Evolutionary conservation across 768 basidiomycete species (phyloP), one percentile per base, ranked within the genome.

Genomic region (Termitomyces sp.): DNA sequence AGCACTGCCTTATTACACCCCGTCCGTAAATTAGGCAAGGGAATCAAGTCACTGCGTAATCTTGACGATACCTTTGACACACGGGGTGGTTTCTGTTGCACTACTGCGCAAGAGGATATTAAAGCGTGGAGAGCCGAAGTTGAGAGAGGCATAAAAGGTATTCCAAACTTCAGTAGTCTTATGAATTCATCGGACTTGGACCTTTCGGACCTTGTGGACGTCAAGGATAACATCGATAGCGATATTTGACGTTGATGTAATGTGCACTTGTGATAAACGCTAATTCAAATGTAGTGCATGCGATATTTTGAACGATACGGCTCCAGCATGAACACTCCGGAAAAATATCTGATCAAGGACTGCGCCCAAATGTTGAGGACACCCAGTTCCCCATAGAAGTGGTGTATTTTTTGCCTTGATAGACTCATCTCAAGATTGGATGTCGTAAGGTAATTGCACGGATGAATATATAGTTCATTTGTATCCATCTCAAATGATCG

Each of bases 121-220:
- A 18, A 16, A 20, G 12, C 6, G 36, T 60, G 59, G 59, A 60
- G 35, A 40, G 22, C 2, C 14, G 3, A 6, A 45, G 55, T 56
- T 13, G 50, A 52, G 20, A 36, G n/a, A 3, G 28, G 20, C 14
- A 60, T 60, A 6, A 7, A 33, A 38, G 30, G 18, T 18, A 56
- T 60, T 28, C 54, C 54, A 20, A 42, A 14, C 30, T 60, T 60
- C 33, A 33, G 50, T n/a, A 60, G 20, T 35, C 32, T 45, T 16
- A 12, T 24, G 30, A 9, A 22, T 33, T 22, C 30, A 44, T 32
- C n/a, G 9, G 40, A 40, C 18, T 40, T 7, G 16, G 36, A 38
- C 14, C 40, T 4, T 40, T 8, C 6, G 7, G 12, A n/a, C 9
- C 7, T n/a, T n/a, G n/a, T n/a, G n/a, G n/a, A n/a, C n/a, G n/a